phyloP scores from a whole-genome alignment of 345 rosid genomes.

The Syzygium grande region DNA sequence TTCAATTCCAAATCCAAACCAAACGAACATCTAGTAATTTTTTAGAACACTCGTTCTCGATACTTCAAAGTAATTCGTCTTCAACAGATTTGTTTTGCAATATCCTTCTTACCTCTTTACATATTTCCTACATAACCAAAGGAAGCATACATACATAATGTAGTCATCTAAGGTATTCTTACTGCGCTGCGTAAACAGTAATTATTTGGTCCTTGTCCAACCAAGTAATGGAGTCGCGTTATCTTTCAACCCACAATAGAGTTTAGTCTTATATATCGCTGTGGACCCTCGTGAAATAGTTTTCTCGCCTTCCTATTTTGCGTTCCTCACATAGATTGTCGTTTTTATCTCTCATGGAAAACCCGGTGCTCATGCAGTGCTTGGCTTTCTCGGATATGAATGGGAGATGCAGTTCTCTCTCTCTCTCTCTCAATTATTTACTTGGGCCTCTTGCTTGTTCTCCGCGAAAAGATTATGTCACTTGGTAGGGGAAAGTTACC shows the following conservation, averaged over 20 bases:
- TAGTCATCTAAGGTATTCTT: neutral
- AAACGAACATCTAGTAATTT: neutral
- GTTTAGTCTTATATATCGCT: neutral
- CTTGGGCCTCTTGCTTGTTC: neutral
- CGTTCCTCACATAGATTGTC: neutral
- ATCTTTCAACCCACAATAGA: neutral
- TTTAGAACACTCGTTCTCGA: neutral
- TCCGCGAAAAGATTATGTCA: neutral
- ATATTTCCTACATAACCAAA: neutral
- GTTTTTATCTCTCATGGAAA: neutral
- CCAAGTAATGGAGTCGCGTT: neutral
- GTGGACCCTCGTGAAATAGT: neutral
- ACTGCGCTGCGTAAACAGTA: neutral
- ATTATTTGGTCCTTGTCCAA: neutral
- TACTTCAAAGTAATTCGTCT: neutral
- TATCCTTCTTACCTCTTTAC: neutral
- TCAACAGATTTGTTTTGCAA: neutral
- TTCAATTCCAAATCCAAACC: neutral
- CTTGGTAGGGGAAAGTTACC: neutral
- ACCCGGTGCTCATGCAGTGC: neutral
- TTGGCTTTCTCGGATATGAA: neutral
- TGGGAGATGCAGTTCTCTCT: neutral
- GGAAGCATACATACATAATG: neutral
- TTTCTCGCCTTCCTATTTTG: neutral
- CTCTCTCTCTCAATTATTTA: neutral